Conservation (phyloP, 1,284 basidiomycete species). For the Boletus sp. region DNA sequence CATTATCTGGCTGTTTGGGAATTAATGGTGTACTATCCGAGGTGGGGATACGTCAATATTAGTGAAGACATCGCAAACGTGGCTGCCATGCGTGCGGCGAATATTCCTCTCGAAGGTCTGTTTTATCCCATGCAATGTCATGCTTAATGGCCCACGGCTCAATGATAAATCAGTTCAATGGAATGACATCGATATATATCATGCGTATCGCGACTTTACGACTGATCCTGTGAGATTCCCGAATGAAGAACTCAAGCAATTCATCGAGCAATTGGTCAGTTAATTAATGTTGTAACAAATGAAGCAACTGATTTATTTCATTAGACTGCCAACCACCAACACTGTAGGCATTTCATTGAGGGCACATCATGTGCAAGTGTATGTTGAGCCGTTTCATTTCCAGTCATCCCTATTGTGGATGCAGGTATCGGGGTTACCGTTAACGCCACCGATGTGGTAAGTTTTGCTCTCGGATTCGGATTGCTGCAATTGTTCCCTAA, state of each 20-base stretch:
- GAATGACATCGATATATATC: slow-evolving; percentile 76
- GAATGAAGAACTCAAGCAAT: slow-evolving; percentile 51
- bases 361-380: not conserved
- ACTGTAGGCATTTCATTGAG: slow-evolving; percentile 29
- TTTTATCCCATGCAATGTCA: not conserved
- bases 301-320: not conserved
- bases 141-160: not conserved
- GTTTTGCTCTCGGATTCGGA: slow-evolving; percentile 17
- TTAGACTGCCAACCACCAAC: slow-evolving; percentile 41
- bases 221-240: slow-evolving; percentile 64
- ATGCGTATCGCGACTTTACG: slow-evolving; percentile 65
- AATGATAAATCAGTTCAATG: slow-evolving; percentile 51
- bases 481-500: not conserved
- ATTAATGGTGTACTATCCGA: slow-evolving; percentile 15
- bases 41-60: slow-evolving; percentile 54
- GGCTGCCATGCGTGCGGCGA: slow-evolving; percentile 54
- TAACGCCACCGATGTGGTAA: slow-evolving; percentile 41
- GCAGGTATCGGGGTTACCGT: slow-evolving; percentile 34
- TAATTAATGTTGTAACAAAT: not conserved
- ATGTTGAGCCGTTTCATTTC: not conserved
- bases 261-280: slow-evolving; percentile 58
- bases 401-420: slow-evolving; percentile 46
- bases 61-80: slow-evolving; percentile 50
- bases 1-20: not conserved
- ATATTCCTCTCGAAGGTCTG: slow-evolving; percentile 63